Evolutionary conservation across 495 filamentous ascomycete species (phyloP).

Genomic region (Xylaria grammica): DNA sequence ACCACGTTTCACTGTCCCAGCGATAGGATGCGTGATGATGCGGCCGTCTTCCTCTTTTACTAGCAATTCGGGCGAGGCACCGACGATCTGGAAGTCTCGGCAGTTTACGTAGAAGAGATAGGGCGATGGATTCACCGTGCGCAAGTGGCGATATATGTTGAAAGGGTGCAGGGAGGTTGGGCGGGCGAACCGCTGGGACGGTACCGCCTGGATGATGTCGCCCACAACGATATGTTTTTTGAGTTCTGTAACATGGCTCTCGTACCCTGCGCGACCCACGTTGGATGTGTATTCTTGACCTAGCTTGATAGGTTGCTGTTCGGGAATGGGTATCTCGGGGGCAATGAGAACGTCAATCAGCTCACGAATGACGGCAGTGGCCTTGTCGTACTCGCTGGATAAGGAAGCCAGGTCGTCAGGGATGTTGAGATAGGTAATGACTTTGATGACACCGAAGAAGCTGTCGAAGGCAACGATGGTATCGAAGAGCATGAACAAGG

Average conservation of each 20-base stretch:
- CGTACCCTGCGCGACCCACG: conserved; percentile 86
- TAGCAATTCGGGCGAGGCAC: conserved; percentile 90
- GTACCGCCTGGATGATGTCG: conserved; percentile 97
- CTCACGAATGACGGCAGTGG: conserved; percentile 63
- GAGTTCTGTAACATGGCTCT: conserved; percentile 76
- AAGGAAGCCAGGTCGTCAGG: conserved; percentile 54
- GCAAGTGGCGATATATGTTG: conserved; percentile 96
- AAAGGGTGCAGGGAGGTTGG: conserved; percentile 92
- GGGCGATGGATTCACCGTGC: conserved; percentile 92
- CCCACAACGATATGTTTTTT: conserved; percentile 88
- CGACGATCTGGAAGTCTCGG: conserved; percentile 89
- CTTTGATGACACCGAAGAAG: conserved; percentile 88
- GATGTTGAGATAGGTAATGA: conserved; percentile 84
- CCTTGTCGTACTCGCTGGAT: conserved; percentile 66
- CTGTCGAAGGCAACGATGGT: conserved; percentile 95
- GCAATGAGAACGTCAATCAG: conserved; percentile 71
- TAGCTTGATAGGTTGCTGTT: conserved; percentile 71
- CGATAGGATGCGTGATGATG: conserved; percentile 96
- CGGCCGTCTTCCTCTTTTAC: conserved; percentile 86
- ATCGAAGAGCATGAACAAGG: conserved; percentile 96
- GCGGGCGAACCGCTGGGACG: conserved; percentile 88
- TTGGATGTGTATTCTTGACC: conserved; percentile 88
- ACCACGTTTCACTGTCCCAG: conserved; percentile 90
- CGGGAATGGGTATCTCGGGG: conserved; percentile 77
- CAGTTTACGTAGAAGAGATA: conserved; percentile 97